Conservation (phyloP, 2,329 filamentous ascomycete genomes). For the Phyllosticta citriasiana region DNA sequence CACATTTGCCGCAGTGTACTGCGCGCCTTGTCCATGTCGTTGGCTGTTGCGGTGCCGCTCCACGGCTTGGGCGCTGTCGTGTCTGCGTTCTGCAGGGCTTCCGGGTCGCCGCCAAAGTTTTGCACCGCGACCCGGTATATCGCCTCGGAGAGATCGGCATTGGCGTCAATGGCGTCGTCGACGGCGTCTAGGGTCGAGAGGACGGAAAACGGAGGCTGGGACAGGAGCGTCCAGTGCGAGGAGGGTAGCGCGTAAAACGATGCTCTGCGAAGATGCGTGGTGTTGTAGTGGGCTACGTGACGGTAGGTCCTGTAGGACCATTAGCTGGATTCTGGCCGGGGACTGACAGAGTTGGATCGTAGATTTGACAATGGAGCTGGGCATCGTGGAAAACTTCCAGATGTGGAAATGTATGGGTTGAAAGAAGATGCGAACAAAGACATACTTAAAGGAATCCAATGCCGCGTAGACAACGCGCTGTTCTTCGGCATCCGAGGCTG, state of each 20-base stretch:
- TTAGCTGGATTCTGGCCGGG: not conserved
- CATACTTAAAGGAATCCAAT: conserved; percentile 82
- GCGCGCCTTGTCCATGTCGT: conserved; percentile 80
- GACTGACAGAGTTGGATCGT: not conserved
- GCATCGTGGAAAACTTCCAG: not conserved
- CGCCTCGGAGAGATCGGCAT: conserved; percentile 69
- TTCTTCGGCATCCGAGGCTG: conserved; percentile 69
- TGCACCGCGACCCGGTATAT: conserved; percentile 51
- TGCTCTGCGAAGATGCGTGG: conserved; percentile 81
- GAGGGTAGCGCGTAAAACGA: conserved; percentile 87
- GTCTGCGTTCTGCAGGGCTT: conserved; percentile 23
- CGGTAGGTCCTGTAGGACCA: conserved; percentile 60
- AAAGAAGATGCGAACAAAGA: not conserved
- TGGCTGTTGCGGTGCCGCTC: conserved; percentile 58
- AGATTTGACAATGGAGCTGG: not conserved
- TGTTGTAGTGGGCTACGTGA: conserved; percentile 75
- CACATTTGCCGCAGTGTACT: conserved; percentile 91
- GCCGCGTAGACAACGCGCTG: conserved; percentile 67
- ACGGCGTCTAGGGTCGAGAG: conserved; percentile 67
- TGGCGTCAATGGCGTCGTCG: conserved; percentile 80
- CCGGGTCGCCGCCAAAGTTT: conserved; percentile 33
- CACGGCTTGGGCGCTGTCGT: conserved; percentile 46
- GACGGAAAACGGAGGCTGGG: conserved; percentile 71
- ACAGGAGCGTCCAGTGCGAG: conserved; percentile 73
- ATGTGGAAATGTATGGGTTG: not conserved